These are phyloP conservation scores for Penicillium hordei DNA, from an alignment of 2,329 filamentous ascomycete species.

Conservation along the genomic window DNA sequence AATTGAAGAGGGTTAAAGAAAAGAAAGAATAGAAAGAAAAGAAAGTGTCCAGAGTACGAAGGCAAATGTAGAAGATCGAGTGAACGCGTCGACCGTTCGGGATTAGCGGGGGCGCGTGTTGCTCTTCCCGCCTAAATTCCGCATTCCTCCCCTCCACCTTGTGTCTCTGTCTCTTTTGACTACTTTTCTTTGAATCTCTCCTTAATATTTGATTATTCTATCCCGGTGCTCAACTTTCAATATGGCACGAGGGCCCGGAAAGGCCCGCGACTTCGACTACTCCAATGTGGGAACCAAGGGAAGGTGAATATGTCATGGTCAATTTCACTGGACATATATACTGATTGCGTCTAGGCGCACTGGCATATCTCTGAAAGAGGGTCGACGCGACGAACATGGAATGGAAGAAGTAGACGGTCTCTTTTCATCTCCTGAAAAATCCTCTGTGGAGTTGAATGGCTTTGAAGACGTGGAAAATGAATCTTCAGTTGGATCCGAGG, in stretches of 20 bases:
- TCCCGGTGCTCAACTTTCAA: slow-evolving; percentile 28
- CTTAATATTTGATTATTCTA: not conserved
- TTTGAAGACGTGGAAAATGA: slow-evolving; percentile 38
- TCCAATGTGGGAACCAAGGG: slow-evolving; percentile 50
- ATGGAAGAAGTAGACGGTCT: slow-evolving; percentile 84
- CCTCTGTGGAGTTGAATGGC: slow-evolving; percentile 41
- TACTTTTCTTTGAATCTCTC: not conserved
- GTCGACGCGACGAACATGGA: slow-evolving; percentile 84
- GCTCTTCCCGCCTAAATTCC: slow-evolving; percentile 23
- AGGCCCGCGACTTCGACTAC: slow-evolving; percentile 49
- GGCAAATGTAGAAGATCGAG: slow-evolving; percentile 1
- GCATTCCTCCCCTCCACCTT: slow-evolving; percentile 23
- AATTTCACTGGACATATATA: slow-evolving; percentile 4
- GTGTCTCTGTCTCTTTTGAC: not conserved
- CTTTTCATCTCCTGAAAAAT: slow-evolving; percentile 81
- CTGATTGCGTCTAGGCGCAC: slow-evolving; percentile 68
- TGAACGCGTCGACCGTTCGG: slow-evolving; percentile 38
- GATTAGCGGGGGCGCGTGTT: slow-evolving; percentile 36
- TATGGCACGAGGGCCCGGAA: slow-evolving; percentile 42
- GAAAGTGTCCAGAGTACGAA: not conserved
- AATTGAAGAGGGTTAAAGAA: not conserved
- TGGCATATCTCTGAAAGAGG: slow-evolving; percentile 77
- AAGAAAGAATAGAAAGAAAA: not conserved
- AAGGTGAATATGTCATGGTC: slow-evolving; percentile 36
- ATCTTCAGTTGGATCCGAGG: slow-evolving; percentile 55